phyloP scores from a whole-genome alignment of 2,329 filamentous ascomycete genomes.

The Chaetomiaceae sp. region DNA sequence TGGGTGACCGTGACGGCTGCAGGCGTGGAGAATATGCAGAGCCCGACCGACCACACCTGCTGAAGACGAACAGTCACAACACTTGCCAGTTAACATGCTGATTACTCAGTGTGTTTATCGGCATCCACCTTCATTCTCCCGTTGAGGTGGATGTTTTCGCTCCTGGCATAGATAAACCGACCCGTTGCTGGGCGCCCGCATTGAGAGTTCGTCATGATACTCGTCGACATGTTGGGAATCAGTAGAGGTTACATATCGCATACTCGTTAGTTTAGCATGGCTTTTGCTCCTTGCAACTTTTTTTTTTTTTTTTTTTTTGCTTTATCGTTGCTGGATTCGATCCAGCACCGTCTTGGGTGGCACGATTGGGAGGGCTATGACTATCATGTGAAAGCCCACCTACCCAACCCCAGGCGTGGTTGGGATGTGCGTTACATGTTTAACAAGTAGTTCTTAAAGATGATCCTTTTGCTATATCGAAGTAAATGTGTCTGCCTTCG shows the following conservation, averaged over 20 bases:
- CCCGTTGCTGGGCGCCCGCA: slow-evolving; percentile 57
- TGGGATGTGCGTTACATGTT: too few species aligned
- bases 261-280: too few species aligned
- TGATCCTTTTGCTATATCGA: too few species aligned
- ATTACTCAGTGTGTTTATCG: slow-evolving; percentile 39
- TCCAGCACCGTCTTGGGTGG: neutral
- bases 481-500: too few species aligned
- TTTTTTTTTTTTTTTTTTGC: neutral
- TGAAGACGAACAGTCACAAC: slow-evolving; percentile 10
- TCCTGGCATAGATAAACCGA: slow-evolving; percentile 49
- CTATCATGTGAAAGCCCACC: too few species aligned
- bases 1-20: too few species aligned
- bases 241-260: slow-evolving; percentile 53
- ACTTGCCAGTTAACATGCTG: slow-evolving; percentile 26
- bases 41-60: neutral
- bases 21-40: neutral
- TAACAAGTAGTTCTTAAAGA: too few species aligned
- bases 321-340: neutral
- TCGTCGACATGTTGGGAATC: slow-evolving; percentile 54
- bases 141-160: slow-evolving; percentile 53
- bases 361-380: too few species aligned
- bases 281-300: too few species aligned
- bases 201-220: slow-evolving; percentile 53
- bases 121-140: slow-evolving; percentile 42
- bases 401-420: too few species aligned